A percentile compares a stretch with the other conserved stretches of the same genome.
Evolutionary conservation across 2,329 filamentous ascomycete genomes (phyloP).

Genomic region (Paraphoma chrysanthemicola): DNA sequence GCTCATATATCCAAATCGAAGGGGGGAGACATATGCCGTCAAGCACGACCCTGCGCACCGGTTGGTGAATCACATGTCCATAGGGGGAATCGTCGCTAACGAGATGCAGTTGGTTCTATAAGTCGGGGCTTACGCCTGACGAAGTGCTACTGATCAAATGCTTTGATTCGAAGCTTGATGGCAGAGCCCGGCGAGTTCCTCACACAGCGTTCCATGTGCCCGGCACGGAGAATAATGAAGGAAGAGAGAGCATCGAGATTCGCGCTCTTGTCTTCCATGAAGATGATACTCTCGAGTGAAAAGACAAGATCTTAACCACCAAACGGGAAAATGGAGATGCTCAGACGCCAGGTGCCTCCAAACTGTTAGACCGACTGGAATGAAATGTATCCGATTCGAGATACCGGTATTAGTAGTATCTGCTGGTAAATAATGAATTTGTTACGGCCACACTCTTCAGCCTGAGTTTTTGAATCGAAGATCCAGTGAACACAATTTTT

Average conservation of each 20-base stretch:
- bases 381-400: too few species aligned
- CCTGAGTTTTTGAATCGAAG: too few species aligned
- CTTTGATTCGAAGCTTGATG: conserved; percentile 44
- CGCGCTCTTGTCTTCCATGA: conserved; percentile 44
- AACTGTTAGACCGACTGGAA: too few species aligned
- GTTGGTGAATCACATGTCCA: conserved; percentile 15
- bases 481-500: too few species aligned
- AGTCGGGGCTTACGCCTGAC: conserved; percentile 32
- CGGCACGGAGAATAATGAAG: conserved; percentile 32
- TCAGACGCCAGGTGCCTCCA: too few species aligned
- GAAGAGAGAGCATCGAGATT: conserved; percentile 45
- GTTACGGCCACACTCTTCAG: too few species aligned
- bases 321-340: too few species aligned
- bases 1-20: conserved; percentile 40
- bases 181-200: conserved; percentile 41
- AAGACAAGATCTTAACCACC: too few species aligned
- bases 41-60: conserved; percentile 32
- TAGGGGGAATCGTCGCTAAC: background rate
- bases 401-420: too few species aligned
- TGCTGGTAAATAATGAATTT: too few species aligned
- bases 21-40: conserved; percentile 38
- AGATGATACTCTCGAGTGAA: conserved; percentile 19
- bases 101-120: conserved; percentile 39
- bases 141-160: conserved; percentile 46
- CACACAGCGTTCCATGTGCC: conserved; percentile 43